Evolutionary conservation across 257 asterid species (phyloP), one percentile per base, ranked within the genome.

Genomic region (Leptodermis oblonga): DNA sequence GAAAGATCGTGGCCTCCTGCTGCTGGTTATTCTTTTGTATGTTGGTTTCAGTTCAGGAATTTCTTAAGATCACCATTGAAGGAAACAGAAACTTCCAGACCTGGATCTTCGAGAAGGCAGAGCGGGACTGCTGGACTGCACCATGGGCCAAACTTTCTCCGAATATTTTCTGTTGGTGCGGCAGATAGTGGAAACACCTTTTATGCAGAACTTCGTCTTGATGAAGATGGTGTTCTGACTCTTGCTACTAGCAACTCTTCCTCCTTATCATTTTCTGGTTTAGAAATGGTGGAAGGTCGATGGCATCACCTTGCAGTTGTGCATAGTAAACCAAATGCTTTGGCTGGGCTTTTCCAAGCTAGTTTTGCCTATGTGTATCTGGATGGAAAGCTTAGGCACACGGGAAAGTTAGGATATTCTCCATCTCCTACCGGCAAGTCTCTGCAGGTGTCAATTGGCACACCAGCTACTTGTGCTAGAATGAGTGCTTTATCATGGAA

Each of bases 1-100:
- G 99, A 94, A 84, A 91, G 99, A 84, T 89, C 97, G 42, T 91
- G 99, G 99, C 99, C 99, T 75, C 99, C 99, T 68, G 97, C 91
- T 58, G 99, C 99, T 73, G 99, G 99, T 56, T 94, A 94, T 83
- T 94, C 99, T 73, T 94, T 94, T 68, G 90, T 87, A 69, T 94
- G 99, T 74, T 94, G 99, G 99, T 89, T 94, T 79, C 97, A 91
- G 76, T 94, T 82, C 79, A 82, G 82, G 54, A 91, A 94, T 78
- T 80, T 94, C 72, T 74, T 86, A 55, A 89, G 84, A 79, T 80
- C 93, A 70, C 85, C 84, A 34, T 80, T 83, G 70, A 86, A 79
- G 83, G 95, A 86, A 74, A 61, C 73, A 56, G 97, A 94, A 75
- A 81, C 84, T 74, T 83, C 92, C 41, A 87, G 82, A 77, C 37